Conservation (phyloP, 768 basidiomycete genomes). For the Nidularia pulvinata region DNA sequence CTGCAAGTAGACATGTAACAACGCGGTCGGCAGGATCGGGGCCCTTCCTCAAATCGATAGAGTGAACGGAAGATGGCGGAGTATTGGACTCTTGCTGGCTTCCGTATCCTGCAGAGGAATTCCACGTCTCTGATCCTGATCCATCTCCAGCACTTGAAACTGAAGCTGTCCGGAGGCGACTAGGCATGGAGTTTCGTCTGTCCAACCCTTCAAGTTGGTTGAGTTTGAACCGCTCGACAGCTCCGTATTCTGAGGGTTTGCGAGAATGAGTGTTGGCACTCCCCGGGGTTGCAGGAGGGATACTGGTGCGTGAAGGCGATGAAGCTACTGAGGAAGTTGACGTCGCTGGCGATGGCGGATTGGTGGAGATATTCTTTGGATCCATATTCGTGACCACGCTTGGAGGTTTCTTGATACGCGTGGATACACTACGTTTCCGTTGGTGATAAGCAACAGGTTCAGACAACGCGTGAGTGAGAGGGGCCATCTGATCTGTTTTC, state of each 20-base stretch:
- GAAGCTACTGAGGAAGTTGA: constrained; percentile 92
- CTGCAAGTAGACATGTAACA: constrained; percentile 93
- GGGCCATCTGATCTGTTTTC: constrained; percentile 86
- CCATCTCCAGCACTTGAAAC: constrained; percentile 82
- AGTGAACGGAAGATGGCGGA: constrained; percentile 84
- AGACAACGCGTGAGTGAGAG: constrained; percentile 71
- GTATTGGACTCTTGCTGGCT: constrained; percentile 62
- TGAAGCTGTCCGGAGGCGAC: constrained; percentile 84
- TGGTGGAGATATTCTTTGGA: constrained; percentile 59
- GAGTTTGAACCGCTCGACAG: constrained; percentile 86
- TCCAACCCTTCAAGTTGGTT: constrained; percentile 78
- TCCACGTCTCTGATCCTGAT: constrained; percentile 76
- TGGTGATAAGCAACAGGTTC: constrained; percentile 59
- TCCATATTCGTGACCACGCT: constrained; percentile 75
- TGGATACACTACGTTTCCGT: constrained; percentile 82
- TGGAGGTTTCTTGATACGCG: constrained; percentile 79
- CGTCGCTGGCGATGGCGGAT: constrained; percentile 89
- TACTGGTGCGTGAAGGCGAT: constrained; percentile 77
- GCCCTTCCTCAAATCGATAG: constrained; percentile 75
- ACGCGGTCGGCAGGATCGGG: constrained; percentile 83
- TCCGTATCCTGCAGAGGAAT: constrained; percentile 52
- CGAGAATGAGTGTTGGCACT: constrained; percentile 63
- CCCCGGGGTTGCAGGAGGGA: constrained; percentile 73
- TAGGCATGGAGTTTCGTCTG: constrained; percentile 83
- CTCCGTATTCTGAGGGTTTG: constrained; percentile 89